Evolutionary conservation across 768 basidiomycete species (phyloP).

Genomic region (Peribolospora kevripleyi): DNA sequence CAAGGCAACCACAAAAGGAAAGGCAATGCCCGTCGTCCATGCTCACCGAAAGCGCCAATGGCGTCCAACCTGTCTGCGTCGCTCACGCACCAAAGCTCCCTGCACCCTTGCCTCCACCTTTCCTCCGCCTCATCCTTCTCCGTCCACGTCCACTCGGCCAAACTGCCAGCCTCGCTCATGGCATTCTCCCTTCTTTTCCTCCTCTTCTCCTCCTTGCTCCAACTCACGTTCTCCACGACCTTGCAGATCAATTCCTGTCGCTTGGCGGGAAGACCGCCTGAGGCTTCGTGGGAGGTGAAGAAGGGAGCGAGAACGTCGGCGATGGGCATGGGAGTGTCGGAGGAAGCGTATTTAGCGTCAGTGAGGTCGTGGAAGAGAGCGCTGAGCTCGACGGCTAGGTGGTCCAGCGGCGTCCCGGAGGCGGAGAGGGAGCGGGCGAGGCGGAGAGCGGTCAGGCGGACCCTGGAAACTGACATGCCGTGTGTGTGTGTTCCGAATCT

Average conservation of each 20-base stretch:
- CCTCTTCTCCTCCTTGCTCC: conserved; percentile 8
- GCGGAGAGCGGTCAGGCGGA: conserved; percentile 2
- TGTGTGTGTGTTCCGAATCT: too few relatives aligned
- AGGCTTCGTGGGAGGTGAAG: not conserved
- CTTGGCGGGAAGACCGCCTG: not conserved
- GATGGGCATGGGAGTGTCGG: not conserved
- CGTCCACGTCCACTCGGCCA: not conserved
- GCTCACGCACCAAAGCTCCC: not conserved
- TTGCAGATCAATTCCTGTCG: conserved; percentile 1
- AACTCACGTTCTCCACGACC: conserved; percentile 9
- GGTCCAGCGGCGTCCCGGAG: conserved; percentile 1
- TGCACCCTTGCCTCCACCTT: not conserved
- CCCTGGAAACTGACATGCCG: not conserved
- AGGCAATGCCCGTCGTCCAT: not conserved
- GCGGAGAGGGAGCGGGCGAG: conserved; percentile 4
- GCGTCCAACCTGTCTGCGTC: conserved; percentile 12
- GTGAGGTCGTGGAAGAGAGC: conserved; percentile 12
- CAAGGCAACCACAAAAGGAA: too few relatives aligned
- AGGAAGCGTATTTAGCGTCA: conserved; percentile 10
- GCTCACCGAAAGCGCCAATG: conserved; percentile 9
- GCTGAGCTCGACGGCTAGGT: conserved; percentile 9
- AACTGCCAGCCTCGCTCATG: not conserved
- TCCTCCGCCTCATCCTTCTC: conserved; percentile 1
- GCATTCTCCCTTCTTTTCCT: not conserved
- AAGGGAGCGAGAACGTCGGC: not conserved